Conservation (phyloP, 2,329 filamentous ascomycete genomes). For the Aspergillus neoniger region DNA sequence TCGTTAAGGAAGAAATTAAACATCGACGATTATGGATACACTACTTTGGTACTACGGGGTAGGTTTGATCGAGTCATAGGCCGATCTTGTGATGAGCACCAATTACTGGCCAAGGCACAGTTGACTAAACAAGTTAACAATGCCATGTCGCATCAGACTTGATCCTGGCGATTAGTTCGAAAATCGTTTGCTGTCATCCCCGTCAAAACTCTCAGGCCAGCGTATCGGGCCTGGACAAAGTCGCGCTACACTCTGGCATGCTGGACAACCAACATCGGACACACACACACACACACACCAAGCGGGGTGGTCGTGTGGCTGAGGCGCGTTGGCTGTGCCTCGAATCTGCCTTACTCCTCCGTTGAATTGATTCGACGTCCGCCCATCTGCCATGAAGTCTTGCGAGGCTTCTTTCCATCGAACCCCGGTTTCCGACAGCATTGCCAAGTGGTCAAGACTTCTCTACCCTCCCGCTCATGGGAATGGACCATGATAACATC, state of each 20-base stretch:
- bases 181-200: background rate
- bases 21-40: background rate
- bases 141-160: background rate
- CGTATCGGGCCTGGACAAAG: background rate
- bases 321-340: background rate
- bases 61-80: background rate
- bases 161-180: background rate
- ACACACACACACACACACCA: background rate
- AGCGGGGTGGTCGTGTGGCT: background rate
- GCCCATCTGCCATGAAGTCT: background rate
- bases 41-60: background rate
- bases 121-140: background rate
- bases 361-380: background rate
- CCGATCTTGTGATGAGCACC: background rate
- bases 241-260: background rate
- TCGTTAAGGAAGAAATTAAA: background rate
- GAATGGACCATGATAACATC: background rate
- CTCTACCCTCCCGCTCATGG: background rate
- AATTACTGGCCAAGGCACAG: background rate
- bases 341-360: background rate
- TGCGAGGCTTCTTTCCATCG: background rate
- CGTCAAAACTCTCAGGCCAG: background rate
- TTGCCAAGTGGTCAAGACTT: background rate
- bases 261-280: background rate
- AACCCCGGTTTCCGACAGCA: background rate